Conservation (phyloP, 2,329 filamentous ascomycete species). For the Trichoderma atrobrunneum region DNA sequence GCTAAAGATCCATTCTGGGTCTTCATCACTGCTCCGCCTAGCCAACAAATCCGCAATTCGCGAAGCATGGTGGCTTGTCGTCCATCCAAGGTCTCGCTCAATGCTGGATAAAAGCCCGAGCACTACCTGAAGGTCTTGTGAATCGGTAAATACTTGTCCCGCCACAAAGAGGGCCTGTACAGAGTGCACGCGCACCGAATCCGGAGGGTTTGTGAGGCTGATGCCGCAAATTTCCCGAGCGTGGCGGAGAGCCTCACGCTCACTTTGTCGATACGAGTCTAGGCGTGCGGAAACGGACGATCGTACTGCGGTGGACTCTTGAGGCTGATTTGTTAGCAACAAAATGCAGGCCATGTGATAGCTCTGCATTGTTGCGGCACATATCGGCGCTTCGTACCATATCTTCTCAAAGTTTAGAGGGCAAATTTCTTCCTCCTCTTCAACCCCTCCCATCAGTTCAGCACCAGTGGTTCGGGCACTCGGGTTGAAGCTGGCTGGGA, state of each 20-base stretch:
- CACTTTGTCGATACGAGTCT: conserved; percentile 9
- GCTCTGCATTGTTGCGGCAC: conserved; percentile 11
- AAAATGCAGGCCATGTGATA: conserved; percentile 15
- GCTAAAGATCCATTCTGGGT: background rate
- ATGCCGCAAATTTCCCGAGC: conserved; percentile 14
- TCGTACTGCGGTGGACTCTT: conserved; percentile 10
- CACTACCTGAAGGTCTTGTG: background rate
- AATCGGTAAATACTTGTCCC: conserved; percentile 8
- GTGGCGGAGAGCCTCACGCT: conserved; percentile 4
- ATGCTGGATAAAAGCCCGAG: background rate
- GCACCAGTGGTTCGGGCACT: background rate
- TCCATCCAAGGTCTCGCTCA: conserved; percentile 9
- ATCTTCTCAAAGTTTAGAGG: conserved; percentile 4
- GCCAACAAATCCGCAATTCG: conserved; percentile 1
- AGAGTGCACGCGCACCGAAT: conserved; percentile 8
- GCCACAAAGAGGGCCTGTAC: conserved; percentile 1
- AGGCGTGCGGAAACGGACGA: conserved; percentile 6
- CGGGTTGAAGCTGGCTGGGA: conserved; percentile 3
- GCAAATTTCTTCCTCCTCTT: background rate
- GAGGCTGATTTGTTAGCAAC: conserved; percentile 7
- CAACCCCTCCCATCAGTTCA: background rate
- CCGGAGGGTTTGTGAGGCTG: background rate
- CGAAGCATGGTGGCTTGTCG: conserved; percentile 9
- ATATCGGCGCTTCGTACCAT: conserved; percentile 13
- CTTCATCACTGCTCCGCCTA: background rate